Evolutionary conservation across 495 filamentous ascomycete species (phyloP), one percentile per base, ranked within the genome.

Genomic region (Penicillium ochrochloron): DNA sequence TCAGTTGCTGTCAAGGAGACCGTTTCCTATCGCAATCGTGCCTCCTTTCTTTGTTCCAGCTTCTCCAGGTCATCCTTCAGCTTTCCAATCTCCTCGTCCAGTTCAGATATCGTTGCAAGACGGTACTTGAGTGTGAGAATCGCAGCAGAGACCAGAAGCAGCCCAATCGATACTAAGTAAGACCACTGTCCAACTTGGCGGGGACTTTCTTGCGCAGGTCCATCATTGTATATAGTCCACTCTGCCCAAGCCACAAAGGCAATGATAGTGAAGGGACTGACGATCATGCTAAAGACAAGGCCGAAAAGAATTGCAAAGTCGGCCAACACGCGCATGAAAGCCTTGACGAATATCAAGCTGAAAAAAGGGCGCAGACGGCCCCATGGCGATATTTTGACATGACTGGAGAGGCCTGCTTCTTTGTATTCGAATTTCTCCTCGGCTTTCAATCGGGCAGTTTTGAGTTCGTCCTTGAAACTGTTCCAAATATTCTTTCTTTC

Each of bases 111-210:
- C 0, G 74, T 70, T 5, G 75, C 74, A 7, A 78, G 41, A 29
- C 64, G 57, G 56, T 74, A 71, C 33, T 72, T 75, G 9, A 78
- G 60, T 12, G 66, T 71, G 17, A 75, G 21, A 25, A 78, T 66
- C 0, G 21, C 72, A 0, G 75, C 74, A 3, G 75, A 78, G 8
- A 75, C 44, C 11, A 76, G 34, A 9, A 78, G 57, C 8, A 78
- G 58, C 5, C 56, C 72, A 27, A 76, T 66, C 14, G 70, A 68
- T 5, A 70, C 68, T 8, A 75, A 42, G n/a, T 70, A 73, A 2
- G 69, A 60, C 75, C 75, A 78, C 46, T 78, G 75, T 3, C 75
- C 75, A 14, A 78, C 75, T 48, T 78, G 74, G 11, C 69, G 66
- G 3, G 73, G 72, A 37, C 60, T 66, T 55, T 76, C 74, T 48